phyloP scores from a whole-genome alignment of 1,284 basidiomycete species.

The Rhodotorula sp. region DNA sequence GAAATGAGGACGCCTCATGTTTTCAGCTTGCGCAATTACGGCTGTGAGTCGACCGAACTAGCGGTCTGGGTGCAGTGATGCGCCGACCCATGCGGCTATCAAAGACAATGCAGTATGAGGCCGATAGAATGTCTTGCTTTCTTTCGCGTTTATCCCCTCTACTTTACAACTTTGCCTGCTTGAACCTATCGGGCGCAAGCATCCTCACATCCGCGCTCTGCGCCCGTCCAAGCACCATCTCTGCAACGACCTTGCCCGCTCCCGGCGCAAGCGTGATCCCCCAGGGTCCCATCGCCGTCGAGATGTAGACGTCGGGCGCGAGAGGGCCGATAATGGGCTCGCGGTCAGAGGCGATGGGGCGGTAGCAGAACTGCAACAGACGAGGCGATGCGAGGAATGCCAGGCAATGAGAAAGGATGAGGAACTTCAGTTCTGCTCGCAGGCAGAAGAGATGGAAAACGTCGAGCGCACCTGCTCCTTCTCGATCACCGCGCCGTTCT shows the following conservation, averaged over 20 bases:
- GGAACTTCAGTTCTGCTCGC: neutral
- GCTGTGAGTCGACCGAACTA: no score
- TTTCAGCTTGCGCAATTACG: no score
- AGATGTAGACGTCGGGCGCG: constrained; percentile 9
- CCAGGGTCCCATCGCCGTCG: constrained; percentile 38
- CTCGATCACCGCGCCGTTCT: constrained; percentile 32
- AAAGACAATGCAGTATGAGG: neutral
- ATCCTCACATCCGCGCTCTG: constrained; percentile 23
- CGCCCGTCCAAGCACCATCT: constrained; percentile 11
- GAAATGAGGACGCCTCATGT: no score
- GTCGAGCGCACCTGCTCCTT: constrained; percentile 18
- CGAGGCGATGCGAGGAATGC: neutral
- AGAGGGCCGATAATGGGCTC: constrained; percentile 30
- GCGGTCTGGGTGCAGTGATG: no score
- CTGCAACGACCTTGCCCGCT: constrained; percentile 28
- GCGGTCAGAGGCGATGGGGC: constrained; percentile 30
- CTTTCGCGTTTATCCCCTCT: neutral
- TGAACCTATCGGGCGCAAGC: constrained; percentile 17
- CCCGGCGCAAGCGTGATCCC: constrained; percentile 36
- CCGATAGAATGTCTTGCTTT: neutral
- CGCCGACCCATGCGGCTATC: neutral
- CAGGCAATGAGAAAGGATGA: neutral
- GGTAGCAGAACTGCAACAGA: constrained; percentile 35
- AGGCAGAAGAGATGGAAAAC: neutral
- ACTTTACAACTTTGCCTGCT: constrained; percentile 4